These are phyloP conservation scores for Talaromyces nanjingensis DNA, from an alignment of 495 filamentous ascomycete species.

Conservation along the genomic window DNA sequence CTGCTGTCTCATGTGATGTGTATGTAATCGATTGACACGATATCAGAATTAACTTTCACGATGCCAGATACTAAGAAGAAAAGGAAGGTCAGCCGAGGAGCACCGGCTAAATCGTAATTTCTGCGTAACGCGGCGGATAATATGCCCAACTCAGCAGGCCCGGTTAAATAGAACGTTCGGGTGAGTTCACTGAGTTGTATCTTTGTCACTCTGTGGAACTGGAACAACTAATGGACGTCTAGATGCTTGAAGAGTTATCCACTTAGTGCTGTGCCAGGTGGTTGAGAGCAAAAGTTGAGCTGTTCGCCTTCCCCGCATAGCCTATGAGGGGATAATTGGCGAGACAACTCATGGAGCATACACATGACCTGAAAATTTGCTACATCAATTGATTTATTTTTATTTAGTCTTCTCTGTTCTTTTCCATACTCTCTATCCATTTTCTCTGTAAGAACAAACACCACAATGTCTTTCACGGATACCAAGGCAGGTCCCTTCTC, in stretches of 20 bases:
- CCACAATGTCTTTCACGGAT: constrained; percentile 2
- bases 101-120: constrained; percentile 1
- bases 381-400: background rate
- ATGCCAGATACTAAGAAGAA: too few species aligned
- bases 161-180: constrained; percentile 4
- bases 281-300: background rate
- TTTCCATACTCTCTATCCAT: background rate
- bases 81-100: background rate
- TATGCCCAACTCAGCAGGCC: background rate
- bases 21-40: too few species aligned
- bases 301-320: constrained; percentile 1
- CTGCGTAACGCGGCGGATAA: constrained; percentile 3
- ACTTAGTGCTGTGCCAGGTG: background rate
- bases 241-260: background rate
- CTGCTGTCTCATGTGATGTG: too few species aligned
- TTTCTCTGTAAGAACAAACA: background rate
- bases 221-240: background rate
- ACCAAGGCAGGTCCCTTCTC: background rate
- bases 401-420: background rate
- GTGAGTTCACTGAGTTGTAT: background rate
- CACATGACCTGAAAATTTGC: constrained; percentile 9
- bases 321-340: background rate
- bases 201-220: background rate
- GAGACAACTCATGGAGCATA: background rate
- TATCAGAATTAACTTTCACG: too few species aligned